Conservation (phyloP, 441 rosid genomes). For the Brassica balearica region DNA sequence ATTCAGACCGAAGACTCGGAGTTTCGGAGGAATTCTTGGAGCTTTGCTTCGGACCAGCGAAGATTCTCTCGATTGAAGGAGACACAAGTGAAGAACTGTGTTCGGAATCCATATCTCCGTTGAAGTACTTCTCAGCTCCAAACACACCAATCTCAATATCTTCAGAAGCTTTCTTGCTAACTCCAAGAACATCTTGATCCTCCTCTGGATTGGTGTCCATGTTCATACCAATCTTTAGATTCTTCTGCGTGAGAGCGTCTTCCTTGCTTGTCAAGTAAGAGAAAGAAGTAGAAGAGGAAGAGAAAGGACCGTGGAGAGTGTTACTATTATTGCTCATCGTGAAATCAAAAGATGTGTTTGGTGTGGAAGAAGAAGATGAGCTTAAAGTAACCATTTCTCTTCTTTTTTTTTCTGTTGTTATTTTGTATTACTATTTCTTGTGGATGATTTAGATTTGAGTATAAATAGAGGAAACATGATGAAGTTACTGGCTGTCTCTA, state of each 20-base stretch:
- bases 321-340: conserved; percentile 38
- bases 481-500: conserved; percentile 30
- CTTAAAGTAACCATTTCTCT: conserved; percentile 47
- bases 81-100: conserved; percentile 49
- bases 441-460: conserved; percentile 22
- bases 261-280: conserved; percentile 53
- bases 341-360: conserved; percentile 35
- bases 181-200: conserved; percentile 38
- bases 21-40: conserved; percentile 46
- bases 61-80: conserved; percentile 32
- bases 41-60: conserved; percentile 38
- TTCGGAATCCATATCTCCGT: conserved; percentile 56
- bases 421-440: conserved; percentile 1
- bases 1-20: conserved; percentile 66
- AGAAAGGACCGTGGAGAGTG: conserved; percentile 47
- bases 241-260: conserved; percentile 41
- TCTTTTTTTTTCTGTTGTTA: background rate
- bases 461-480: conserved; percentile 20
- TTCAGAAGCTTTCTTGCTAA: conserved; percentile 45
- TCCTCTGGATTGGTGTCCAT: conserved; percentile 31
- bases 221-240: conserved; percentile 32
- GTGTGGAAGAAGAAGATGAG: conserved; percentile 47
- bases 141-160: conserved; percentile 80
- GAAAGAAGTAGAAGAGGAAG: conserved; percentile 48
- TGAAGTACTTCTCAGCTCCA: conserved; percentile 85